Base-by-base conservation (phyloP, 2,329 filamentous ascomycete species). In the Sporothrix inflata region DNA sequence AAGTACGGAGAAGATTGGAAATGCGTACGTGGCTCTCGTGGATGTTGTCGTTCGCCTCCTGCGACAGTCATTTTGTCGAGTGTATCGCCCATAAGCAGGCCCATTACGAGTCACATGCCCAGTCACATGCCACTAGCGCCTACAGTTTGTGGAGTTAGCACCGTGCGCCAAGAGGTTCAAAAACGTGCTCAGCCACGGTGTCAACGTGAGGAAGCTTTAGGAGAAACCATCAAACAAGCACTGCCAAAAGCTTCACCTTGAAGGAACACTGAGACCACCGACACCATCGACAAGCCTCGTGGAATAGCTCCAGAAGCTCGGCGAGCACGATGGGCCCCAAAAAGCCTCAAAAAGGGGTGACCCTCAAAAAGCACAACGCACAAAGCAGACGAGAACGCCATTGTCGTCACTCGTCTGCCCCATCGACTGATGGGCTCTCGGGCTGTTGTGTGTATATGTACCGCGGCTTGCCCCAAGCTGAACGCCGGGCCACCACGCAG, bases 151-250 rank as follows among this genome's bases (percentile, higher is more conserved):
- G 63, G 63, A 12, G 12, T 24, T 5, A 12, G 8, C 65, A 53
- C 65, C 19, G 65, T 68, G 47, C 27, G 65, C 65, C 65, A 68
- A 68, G 65, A 68, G 12, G n/a, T 21, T 11, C 47, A 27, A 53
- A 16, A 30, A 30, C 42, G 34, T 34, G 45, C 63, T 19, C 45
- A 11, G 63, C 63, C 63, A 66, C 63, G 16, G 63, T 47, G 61
- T 45, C 21, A 21, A 45, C 19, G 38, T 40, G 19, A 65, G 61
- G 42, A 24, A 19, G n/a, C 12, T 4, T 47, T 14, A 27, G n/a
- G n/a, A 12, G 24, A 30, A 27, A 21, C 14, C 19, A 5, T 8
- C 55, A 24, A 65, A 66, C 42, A 49, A 34, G 61, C 42, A 49
- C 38, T 45, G 11, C 57, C 57, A 45, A 63, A 65, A 65, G 60